These are phyloP conservation scores for Phytophthora sp. DNA, from an alignment of 352 stramenopile genomes.

Conservation along the genomic window DNA sequence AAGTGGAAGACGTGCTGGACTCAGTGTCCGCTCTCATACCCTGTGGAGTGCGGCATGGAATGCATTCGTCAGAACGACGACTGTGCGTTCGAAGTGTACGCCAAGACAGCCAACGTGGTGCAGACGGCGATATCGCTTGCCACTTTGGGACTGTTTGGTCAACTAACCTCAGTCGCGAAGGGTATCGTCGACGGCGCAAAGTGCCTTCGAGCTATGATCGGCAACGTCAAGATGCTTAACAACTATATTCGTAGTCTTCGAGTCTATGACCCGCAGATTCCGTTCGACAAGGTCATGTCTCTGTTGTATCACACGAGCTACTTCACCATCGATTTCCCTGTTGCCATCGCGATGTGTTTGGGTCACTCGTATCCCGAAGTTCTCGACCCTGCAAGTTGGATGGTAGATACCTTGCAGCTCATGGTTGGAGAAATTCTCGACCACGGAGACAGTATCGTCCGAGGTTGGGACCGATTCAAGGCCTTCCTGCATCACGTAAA, in stretches of 20 bases:
- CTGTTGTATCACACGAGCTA: conserved; percentile 29
- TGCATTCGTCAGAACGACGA: conserved; percentile 47
- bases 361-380: conserved; percentile 11
- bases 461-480: conserved; percentile 23
- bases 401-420: conserved; percentile 17
- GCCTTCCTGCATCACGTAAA: conserved; percentile 14
- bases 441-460: conserved; percentile 13
- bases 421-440: conserved; percentile 15
- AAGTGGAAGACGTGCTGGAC: conserved; percentile 51
- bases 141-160: conserved; percentile 41
- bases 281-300: conserved; percentile 21
- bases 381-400: conserved; percentile 11
- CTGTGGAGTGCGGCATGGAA: conserved; percentile 54
- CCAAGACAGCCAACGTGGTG: conserved; percentile 36
- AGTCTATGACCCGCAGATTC: conserved; percentile 17
- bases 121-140: conserved; percentile 37
- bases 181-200: conserved; percentile 10
- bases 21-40: conserved; percentile 51
- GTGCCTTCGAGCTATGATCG: conserved; percentile 28
- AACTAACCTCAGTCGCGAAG: conserved; percentile 15
- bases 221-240: conserved; percentile 21
- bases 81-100: conserved; percentile 33
- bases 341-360: conserved; percentile 22
- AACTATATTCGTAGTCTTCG: conserved; percentile 23
- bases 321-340: conserved; percentile 26